Conservation (phyloP, 129 eudicot genomes). For the Flaveria linearis region DNA sequence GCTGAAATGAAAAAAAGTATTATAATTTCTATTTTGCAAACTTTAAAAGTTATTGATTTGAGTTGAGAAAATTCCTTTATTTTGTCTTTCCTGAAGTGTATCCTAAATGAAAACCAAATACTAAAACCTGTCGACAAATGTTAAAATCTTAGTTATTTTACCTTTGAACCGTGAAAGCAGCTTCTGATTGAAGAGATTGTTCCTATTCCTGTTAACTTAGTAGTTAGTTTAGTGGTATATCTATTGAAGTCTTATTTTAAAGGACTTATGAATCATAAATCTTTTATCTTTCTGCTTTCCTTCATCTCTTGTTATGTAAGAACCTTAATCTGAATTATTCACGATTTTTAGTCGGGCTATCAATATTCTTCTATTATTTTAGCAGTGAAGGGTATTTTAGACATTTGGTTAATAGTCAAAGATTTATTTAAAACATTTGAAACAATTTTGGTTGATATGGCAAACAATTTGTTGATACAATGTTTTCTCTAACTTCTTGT, state of each 20-base stretch:
- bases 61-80: not conserved
- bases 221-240: not conserved
- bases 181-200: not conserved
- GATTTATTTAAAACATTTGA: not conserved
- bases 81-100: not conserved
- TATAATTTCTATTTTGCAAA: not conserved
- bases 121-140: not conserved
- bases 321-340: not conserved
- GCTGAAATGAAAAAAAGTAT: too few species aligned
- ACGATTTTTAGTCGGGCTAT: not conserved
- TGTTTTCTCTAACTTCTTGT: not conserved
- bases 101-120: not conserved
- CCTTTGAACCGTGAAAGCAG: not conserved
- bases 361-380: not conserved
- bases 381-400: not conserved
- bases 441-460: not conserved
- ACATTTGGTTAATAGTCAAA: not conserved
- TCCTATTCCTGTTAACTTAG: not conserved
- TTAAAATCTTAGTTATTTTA: not conserved
- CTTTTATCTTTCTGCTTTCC: too few species aligned
- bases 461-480: not conserved
- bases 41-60: not conserved
- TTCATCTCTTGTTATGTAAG: not conserved
- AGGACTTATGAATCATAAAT: not conserved
- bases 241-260: not conserved